Evolutionary conservation across 2,329 filamentous ascomycete species (phyloP).

Genomic region (Scedosporium boydii): DNA sequence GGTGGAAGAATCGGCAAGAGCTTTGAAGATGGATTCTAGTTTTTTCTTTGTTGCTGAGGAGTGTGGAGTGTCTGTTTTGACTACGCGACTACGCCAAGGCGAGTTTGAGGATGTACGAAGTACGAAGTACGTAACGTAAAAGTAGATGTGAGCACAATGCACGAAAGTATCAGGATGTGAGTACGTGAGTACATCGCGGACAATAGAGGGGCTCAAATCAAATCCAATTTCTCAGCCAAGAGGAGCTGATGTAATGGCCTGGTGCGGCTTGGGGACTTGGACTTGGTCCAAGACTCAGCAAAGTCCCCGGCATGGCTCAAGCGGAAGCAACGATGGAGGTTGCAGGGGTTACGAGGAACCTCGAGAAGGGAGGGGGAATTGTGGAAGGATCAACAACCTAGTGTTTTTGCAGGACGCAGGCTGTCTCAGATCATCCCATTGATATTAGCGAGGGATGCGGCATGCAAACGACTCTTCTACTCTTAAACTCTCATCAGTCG

Average conservation of each 20-base stretch:
- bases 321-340: neutral
- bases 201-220: neutral
- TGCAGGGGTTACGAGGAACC: too few species aligned
- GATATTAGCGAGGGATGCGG: too few species aligned
- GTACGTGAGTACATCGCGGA: neutral
- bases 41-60: neutral
- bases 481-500: too few species aligned
- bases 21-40: neutral
- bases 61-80: neutral
- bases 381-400: too few species aligned
- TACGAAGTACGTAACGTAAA: neutral
- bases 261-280: too few species aligned
- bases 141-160: neutral
- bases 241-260: constrained; percentile 5
- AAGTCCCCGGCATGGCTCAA: neutral
- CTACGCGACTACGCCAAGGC: neutral
- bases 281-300: neutral
- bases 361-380: too few species aligned
- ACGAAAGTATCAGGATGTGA: too few species aligned
- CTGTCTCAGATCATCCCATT: too few species aligned
- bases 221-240: neutral
- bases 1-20: constrained; percentile 3
- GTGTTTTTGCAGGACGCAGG: too few species aligned
- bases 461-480: too few species aligned
- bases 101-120: neutral